Evolutionary conservation across 441 rosid species (phyloP), one percentile per base, ranked within the genome.

Genomic region (Erysimum pusillum): DNA sequence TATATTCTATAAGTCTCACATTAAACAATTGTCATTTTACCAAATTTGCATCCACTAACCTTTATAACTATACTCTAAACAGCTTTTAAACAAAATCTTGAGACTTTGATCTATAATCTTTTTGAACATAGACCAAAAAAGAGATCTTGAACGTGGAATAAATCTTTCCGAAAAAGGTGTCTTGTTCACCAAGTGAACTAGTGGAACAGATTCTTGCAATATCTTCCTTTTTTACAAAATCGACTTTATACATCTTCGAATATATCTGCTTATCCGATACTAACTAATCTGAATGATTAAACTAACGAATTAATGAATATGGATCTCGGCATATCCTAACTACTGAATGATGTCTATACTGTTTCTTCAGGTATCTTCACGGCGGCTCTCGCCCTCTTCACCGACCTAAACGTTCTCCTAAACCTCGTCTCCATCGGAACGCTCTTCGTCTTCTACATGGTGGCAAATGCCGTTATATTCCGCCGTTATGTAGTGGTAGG

Each of bases 391-490:
- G 91, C 95, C 5, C 85, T 92, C 32, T 87, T 90, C 76, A 86
- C 94, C 1, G 97, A 90, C 68, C 82, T 94, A 32, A 63, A 83
- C 44, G 86, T 94, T 70, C 97, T 94, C 18, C 73, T 92, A 32
- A 82, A 87, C 87, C 94, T 94, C 0, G 92, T 94, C 44, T 92
- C 97, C 5, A 94, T 94, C 3, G 97, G 97, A 66, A 94, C 93
- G 1, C 93, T 94, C 10, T 94, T 94, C 38, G 95, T 94, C 49
- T 94, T 92, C 59, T 92, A 88, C 87, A 92, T 90, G 98, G 97
- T 94, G 15, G 97, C 95, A 0, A 94, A 88, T 59, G 97, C 98
- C 0, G 86, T 92, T 14, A 80, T 94, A 56, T 90, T 85, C 83
- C 79, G 93, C 38, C 90, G 97, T 44, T 94, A 94, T 13, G 93